Conservation (phyloP, 2,329 filamentous ascomycete genomes). For the Chaetomiaceae sp. region DNA sequence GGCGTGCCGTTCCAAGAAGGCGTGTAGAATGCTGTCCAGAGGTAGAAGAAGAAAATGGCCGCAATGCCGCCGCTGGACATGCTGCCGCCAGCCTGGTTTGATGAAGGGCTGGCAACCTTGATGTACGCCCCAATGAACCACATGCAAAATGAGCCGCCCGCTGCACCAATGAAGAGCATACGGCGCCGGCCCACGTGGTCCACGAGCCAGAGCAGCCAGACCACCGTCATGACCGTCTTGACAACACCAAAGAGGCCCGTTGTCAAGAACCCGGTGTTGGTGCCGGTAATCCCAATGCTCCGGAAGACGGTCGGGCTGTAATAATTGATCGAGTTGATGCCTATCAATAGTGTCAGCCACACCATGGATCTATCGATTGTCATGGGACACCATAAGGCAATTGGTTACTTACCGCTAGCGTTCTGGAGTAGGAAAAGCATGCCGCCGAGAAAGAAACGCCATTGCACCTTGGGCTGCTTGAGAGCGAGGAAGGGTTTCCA, state of each 20-base stretch:
- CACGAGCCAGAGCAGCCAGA: constrained; percentile 67
- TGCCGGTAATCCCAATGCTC: constrained; percentile 44
- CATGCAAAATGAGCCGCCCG: constrained; percentile 58
- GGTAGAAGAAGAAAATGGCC: constrained; percentile 68
- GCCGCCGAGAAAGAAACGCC: constrained; percentile 68
- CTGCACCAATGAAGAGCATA: constrained; percentile 60
- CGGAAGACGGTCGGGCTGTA: constrained; percentile 66
- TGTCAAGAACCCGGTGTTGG: constrained; percentile 47
- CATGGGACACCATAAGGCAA: no score
- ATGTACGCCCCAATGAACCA: constrained; percentile 62
- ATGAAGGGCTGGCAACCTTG: constrained; percentile 42
- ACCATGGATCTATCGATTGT: no score
- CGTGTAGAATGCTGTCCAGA: constrained; percentile 70
- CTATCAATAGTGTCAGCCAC: neutral
- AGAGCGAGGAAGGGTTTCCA: constrained; percentile 65
- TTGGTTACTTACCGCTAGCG: constrained; percentile 50
- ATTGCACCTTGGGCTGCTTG: constrained; percentile 55
- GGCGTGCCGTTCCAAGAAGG: constrained; percentile 69
- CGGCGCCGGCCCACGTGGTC: constrained; percentile 53
- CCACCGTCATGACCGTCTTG: constrained; percentile 63
- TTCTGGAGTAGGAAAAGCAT: constrained; percentile 80
- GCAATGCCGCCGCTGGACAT: constrained; percentile 46
- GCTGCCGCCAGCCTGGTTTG: constrained; percentile 28
- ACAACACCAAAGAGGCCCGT: constrained; percentile 76
- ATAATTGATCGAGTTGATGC: constrained; percentile 75